Base-by-base conservation (phyloP, 352 stramenopile genomes). In the Globisporangium alternatum region DNA sequence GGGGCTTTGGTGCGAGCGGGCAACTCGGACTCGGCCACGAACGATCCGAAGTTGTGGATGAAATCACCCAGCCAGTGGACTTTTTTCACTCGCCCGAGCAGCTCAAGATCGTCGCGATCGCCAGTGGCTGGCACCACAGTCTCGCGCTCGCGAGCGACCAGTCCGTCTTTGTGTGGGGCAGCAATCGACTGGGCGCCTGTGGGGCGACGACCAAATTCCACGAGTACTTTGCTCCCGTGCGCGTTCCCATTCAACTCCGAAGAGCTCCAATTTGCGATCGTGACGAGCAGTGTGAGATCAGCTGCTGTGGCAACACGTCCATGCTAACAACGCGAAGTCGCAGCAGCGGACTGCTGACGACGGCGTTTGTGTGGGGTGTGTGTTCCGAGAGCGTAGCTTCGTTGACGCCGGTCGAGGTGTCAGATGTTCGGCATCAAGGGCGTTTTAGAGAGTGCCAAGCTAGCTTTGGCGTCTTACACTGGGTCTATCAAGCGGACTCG, bases 201-300 rank as follows among this genome's bases (percentile, higher is more conserved):
- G 77, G 77, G 0, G 70, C 72, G 2, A 67, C 67, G 21, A 85
- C 74, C 30, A 82, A 74, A 22, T 85, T 85, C 56, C 69, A 70
- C 33, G 69, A 77, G 15, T 85, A 85, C 41, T 77, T 72, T 44
- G 49, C 72, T 5, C 74, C 74, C 12, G 72, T 81, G 8, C 61
- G 69, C 30, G 65, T 85, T 47, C n/a, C 63, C 13, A 51, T 81
- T 10, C 66, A 28, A 3, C 25, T 2, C 2, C 25, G 5, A 35
- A 25, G 47, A n/a, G 49, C 21, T 37, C 15, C 25, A 5, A 45
- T 17, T 17, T 9, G 19, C 5, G 31, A 57, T 49, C 35, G 19
- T 35, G 43, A 43, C 37, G n/a, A 33, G 13, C 12, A 56, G 43
- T 68, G 17, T 28, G 6, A 45, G 56, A 30, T 76, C 53, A 56